Conservation (phyloP, 2,329 filamentous ascomycete species). For the Pseudogymnoascus sp. region DNA sequence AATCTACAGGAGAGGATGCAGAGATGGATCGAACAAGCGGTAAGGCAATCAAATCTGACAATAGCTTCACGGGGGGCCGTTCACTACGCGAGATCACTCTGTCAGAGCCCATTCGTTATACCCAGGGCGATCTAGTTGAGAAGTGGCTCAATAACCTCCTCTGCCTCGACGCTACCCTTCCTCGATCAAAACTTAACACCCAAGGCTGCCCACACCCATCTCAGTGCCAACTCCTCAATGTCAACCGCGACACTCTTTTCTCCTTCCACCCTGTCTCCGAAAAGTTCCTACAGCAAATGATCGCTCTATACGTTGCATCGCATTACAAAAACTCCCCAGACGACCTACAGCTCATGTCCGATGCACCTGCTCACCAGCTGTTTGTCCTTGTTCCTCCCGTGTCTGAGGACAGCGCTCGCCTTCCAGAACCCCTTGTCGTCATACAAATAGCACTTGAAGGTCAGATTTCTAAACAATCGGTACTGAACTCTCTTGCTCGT, state of each 20-base stretch:
- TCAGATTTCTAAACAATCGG: slow-evolving; percentile 86
- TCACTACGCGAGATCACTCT: slow-evolving; percentile 87
- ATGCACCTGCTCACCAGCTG: slow-evolving; percentile 91
- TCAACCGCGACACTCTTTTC: slow-evolving; percentile 95
- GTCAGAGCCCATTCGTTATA: slow-evolving; percentile 89
- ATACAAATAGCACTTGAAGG: slow-evolving; percentile 92
- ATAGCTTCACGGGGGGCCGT: slow-evolving; percentile 54
- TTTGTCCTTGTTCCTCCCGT: slow-evolving; percentile 89
- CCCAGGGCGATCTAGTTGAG: slow-evolving; percentile 81
- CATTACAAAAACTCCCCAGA: slow-evolving; percentile 98
- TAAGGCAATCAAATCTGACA: slow-evolving; percentile 56
- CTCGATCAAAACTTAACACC: slow-evolving; percentile 61
- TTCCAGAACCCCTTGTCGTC: slow-evolving; percentile 90
- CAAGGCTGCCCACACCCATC: slow-evolving; percentile 83
- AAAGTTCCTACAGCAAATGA: slow-evolving; percentile 96
- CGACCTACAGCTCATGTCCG: slow-evolving; percentile 96
- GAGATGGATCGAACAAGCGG: slow-evolving; percentile 75
- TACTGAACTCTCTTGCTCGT: slow-evolving; percentile 79
- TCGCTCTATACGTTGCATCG: slow-evolving; percentile 91
- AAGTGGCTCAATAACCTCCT: slow-evolving; percentile 93
- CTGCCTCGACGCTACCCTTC: slow-evolving; percentile 86
- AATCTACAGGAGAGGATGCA: slow-evolving; percentile 46
- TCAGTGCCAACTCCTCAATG: slow-evolving; percentile 82
- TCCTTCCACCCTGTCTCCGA: slow-evolving; percentile 96
- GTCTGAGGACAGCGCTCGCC: slow-evolving; percentile 61